Evolutionary conservation across 768 basidiomycete species (phyloP).

Genomic region (Kwoniella dejecticola): DNA sequence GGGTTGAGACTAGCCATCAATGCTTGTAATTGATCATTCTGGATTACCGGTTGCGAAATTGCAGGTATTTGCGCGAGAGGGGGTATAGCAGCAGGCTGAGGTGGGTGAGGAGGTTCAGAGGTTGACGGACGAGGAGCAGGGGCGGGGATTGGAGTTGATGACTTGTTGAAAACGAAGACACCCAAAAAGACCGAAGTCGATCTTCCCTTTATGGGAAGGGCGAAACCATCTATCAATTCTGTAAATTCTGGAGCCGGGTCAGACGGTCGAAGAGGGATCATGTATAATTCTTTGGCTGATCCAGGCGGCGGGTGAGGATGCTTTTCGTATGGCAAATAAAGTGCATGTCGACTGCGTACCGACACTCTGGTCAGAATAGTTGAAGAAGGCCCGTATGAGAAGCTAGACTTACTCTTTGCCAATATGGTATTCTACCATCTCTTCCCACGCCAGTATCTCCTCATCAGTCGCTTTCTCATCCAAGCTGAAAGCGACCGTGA

Average conservation of each 20-base stretch:
- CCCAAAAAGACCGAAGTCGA: conserved; percentile 37
- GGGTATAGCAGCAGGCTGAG: too few species aligned
- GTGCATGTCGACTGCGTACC: conserved; percentile 43
- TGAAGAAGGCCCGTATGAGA: background rate
- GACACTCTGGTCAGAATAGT: too few species aligned
- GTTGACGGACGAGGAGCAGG: background rate
- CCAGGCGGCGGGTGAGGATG: conserved; percentile 37
- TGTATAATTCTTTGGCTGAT: conserved; percentile 49
- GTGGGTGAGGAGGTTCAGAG: conserved; percentile 3
- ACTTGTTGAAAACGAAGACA: conserved; percentile 35
- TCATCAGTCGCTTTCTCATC: conserved; percentile 26
- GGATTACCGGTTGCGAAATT: background rate
- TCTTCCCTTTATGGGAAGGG: conserved; percentile 30
- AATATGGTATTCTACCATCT: conserved; percentile 42
- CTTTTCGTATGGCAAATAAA: conserved; percentile 41
- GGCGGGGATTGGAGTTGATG: background rate
- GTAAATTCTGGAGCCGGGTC: conserved; percentile 48
- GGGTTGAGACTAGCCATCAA: conserved; percentile 43
- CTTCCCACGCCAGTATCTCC: conserved; percentile 29
- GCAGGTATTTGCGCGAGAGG: too few species aligned
- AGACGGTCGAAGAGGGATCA: conserved; percentile 46
- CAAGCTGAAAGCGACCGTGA: conserved; percentile 45
- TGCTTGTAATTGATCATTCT: conserved; percentile 38
- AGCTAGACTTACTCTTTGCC: conserved; percentile 40
- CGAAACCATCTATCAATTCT: conserved; percentile 47